These are phyloP conservation scores for Meyerozyma elateridarum DNA, from an alignment of 1,139 yeast genomes.

Conservation along the genomic window DNA sequence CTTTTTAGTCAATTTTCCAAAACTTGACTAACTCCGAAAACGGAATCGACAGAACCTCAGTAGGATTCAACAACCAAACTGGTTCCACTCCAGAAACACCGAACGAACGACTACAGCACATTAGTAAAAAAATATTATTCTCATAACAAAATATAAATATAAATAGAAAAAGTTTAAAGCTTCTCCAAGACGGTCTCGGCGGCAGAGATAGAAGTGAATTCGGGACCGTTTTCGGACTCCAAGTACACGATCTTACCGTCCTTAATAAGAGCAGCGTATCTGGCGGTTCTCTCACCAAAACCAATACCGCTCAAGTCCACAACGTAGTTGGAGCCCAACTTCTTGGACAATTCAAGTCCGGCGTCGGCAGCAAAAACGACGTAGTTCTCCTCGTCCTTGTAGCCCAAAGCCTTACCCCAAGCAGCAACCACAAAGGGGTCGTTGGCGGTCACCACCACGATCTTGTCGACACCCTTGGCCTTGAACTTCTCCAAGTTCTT, in stretches of 20 bases:
- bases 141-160: too few relatives aligned
- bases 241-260: constrained; percentile 27
- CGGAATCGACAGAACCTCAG: too few relatives aligned
- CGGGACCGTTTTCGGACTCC: constrained; percentile 29
- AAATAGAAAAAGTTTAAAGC: constrained; percentile 15
- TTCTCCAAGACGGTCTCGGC: constrained; percentile 48
- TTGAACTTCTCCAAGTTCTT: constrained; percentile 47
- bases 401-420: constrained; percentile 73
- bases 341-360: constrained; percentile 54
- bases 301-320: constrained; percentile 52
- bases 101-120: too few relatives aligned
- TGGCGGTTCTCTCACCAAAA: constrained; percentile 59
- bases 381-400: constrained; percentile 40
- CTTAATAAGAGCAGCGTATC: constrained; percentile 65
- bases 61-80: too few relatives aligned
- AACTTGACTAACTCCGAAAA: too few relatives aligned
- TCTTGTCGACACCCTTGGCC: constrained; percentile 65
- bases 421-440: constrained; percentile 79
- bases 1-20: too few relatives aligned
- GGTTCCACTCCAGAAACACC: too few relatives aligned
- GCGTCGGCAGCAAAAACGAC: constrained; percentile 74
- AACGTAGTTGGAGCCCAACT: constrained; percentile 53
- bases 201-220: constrained; percentile 56
- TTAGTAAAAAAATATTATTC: too few relatives aligned
- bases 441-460: constrained; percentile 72